Base-by-base conservation (phyloP, 257 asterid species). In the Gardenia jasminoides region DNA sequence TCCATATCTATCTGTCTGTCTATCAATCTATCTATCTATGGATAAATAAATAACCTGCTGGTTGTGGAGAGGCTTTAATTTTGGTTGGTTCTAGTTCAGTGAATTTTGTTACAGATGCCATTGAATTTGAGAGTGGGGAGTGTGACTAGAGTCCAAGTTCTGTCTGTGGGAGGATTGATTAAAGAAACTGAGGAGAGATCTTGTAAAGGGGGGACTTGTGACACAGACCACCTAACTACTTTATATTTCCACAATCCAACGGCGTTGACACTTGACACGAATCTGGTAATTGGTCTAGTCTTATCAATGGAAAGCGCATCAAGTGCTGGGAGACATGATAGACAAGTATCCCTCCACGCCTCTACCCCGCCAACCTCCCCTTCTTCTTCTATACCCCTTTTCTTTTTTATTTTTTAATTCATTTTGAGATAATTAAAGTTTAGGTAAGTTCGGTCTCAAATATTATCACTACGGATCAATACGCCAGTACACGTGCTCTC, bases 241-340 rank as follows among this genome's bases (percentile, higher is more conserved):
- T 66, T 41, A 7, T 20, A 13, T 58, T 67, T 47, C 75, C 24
- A 79, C 84, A 84, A 75, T 72, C 80, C 59, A 84, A 87, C 88
- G 88, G 90, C 88, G 86, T 80, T 87, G 92, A 87, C 88, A 78
- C 85, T 81, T 61, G 87, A 84, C 86, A 83, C 88, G 83, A 82
- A 50, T 76, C 84, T 68, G 83, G 85, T 81, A 81, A 73, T 81
- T 68, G 7, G 91, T 81, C 85, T 65, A 71, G 96, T 91, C 96
- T 74, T 58, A 50, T 90, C 93, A 89, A 50, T 47, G 74, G 83
- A 73, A 85, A 87, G 82, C 83, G 90, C 80, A 86, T 79, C 86
- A 78, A 80, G 46, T 17, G 46, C 41, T 59, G 31, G 12, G 66
- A 24, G n/a, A 56, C 41, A 36, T 36, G 41, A 36, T 2, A 36